Evolutionary conservation across 2,329 filamentous ascomycete species (phyloP).

Genomic region (Incumbomyces delicatus): DNA sequence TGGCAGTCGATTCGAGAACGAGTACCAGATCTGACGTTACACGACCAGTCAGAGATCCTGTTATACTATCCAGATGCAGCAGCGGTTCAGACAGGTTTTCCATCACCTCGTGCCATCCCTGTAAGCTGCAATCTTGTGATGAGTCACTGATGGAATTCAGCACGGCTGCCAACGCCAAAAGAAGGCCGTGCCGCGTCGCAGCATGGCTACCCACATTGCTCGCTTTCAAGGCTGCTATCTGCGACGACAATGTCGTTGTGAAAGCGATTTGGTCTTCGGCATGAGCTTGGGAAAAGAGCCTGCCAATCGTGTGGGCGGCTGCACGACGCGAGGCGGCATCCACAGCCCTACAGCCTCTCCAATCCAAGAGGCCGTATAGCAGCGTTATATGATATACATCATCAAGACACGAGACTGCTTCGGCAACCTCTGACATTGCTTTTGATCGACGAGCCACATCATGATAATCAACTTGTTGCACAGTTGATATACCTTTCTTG

Average conservation of each 20-base stretch:
- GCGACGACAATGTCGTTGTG: slow-evolving; percentile 20
- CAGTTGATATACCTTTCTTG: slow-evolving; percentile 68
- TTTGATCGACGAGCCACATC: slow-evolving; percentile 77
- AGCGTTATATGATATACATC: slow-evolving; percentile 57
- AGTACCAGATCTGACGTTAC: slow-evolving; percentile 23
- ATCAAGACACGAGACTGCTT: slow-evolving; percentile 57
- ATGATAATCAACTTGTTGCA: slow-evolving; percentile 89
- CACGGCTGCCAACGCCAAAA: slow-evolving; percentile 30
- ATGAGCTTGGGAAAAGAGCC: slow-evolving; percentile 21
- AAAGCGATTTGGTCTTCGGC: slow-evolving; percentile 4
- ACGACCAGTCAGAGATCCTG: slow-evolving; percentile 16
- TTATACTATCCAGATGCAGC: slow-evolving; percentile 8
- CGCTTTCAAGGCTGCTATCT: slow-evolving; percentile 27
- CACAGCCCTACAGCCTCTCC: slow-evolving; percentile 77
- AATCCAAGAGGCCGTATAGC: slow-evolving; percentile 61
- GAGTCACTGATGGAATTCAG: slow-evolving; percentile 6
- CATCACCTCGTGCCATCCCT: not conserved
- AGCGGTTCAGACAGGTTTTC: slow-evolving; percentile 11
- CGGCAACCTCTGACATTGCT: slow-evolving; percentile 68
- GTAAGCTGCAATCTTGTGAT: too few species aligned
- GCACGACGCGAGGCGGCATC: slow-evolving; percentile 64
- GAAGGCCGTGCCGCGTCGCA: slow-evolving; percentile 35
- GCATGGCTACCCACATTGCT: slow-evolving; percentile 30
- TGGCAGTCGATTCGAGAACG: slow-evolving; percentile 16
- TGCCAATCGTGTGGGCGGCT: slow-evolving; percentile 60